phyloP scores from a whole-genome alignment of 306 rosid species.

The Ziziphus jujuba region DNA sequence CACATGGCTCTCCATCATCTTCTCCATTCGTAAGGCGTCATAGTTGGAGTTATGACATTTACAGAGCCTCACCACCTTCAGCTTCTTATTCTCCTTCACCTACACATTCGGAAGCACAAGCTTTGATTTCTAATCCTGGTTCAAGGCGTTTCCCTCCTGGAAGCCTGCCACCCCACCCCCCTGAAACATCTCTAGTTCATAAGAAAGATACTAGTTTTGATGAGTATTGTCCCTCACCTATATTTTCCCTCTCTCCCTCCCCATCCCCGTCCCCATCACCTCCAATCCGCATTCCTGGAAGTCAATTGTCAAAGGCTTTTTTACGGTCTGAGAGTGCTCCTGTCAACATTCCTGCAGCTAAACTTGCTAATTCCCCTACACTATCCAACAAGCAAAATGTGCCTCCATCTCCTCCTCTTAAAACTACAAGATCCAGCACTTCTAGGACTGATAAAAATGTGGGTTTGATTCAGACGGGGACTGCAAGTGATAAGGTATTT shows the following conservation, averaged over 20 bases:
- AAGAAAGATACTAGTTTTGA: constrained; percentile 56
- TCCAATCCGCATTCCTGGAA: constrained; percentile 53
- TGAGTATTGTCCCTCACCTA: constrained; percentile 60
- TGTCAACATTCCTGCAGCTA: constrained; percentile 44
- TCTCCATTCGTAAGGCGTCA: constrained; percentile 54
- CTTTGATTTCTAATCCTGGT: constrained; percentile 43
- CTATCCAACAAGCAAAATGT: constrained; percentile 43
- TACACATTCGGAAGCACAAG: constrained; percentile 55
- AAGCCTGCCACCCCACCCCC: constrained; percentile 67
- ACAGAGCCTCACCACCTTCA: constrained; percentile 58
- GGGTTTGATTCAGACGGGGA: constrained; percentile 41
- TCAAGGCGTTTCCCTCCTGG: constrained; percentile 48
- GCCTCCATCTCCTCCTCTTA: constrained; percentile 62
- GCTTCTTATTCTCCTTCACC: constrained; percentile 65
- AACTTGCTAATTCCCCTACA: constrained; percentile 43
- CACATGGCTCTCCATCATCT: constrained; percentile 52
- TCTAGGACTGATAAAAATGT: constrained; percentile 40
- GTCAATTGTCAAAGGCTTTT: constrained; percentile 46
- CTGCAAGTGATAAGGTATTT: constrained; percentile 69
- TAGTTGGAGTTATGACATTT: constrained; percentile 67
- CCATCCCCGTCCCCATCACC: constrained; percentile 62
- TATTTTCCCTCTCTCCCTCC: constrained; percentile 34
- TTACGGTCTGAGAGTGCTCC: constrained; percentile 86
- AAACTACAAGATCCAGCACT: constrained; percentile 33
- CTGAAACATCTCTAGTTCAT: constrained; percentile 49